phyloP scores from a whole-genome alignment of 2,329 filamentous ascomycete genomes.

The Neofusicoccum kwambonambiense region DNA sequence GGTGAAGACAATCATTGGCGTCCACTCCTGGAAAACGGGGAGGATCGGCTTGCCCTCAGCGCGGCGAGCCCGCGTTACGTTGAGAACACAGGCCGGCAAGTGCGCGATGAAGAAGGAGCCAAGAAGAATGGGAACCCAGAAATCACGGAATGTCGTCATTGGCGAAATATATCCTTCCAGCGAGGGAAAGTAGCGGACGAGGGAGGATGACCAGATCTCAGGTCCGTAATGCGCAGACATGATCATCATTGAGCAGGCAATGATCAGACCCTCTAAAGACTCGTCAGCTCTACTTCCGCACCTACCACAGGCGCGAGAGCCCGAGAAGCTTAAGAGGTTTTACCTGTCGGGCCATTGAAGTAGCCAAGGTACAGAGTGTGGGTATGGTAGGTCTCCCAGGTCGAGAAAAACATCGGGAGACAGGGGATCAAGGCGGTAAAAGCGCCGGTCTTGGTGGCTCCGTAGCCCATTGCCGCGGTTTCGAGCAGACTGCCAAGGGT shows the following conservation, averaged over 20 bases:
- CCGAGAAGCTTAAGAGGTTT: not conserved
- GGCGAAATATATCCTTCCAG: conserved; percentile 61
- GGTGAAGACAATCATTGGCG: conserved; percentile 81
- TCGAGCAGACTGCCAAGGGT: conserved; percentile 88
- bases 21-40: conserved; percentile 91
- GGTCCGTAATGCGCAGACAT: conserved; percentile 86
- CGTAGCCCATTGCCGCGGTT: conserved; percentile 89
- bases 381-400: conserved; percentile 99
- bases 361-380: conserved; percentile 95
- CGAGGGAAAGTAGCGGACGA: conserved; percentile 55
- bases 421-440: conserved; percentile 91
- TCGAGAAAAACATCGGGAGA: conserved; percentile 98
- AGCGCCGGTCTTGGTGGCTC: conserved; percentile 77
- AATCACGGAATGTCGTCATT: conserved; percentile 73
- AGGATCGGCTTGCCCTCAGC: conserved; percentile 70
- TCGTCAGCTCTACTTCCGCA: not conserved
- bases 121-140: conserved; percentile 70
- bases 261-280: conserved; percentile 72
- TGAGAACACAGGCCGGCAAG: conserved; percentile 83
- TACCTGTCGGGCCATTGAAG: conserved; percentile 86
- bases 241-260: conserved; percentile 84
- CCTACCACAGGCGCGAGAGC: not conserved
- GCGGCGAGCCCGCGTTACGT: conserved; percentile 76
- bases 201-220: conserved; percentile 76
- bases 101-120: conserved; percentile 57